Evolutionary conservation across 2,329 filamentous ascomycete genomes (phyloP), one percentile per base, ranked within the genome.

Genomic region (Monosporascus sp.): DNA sequence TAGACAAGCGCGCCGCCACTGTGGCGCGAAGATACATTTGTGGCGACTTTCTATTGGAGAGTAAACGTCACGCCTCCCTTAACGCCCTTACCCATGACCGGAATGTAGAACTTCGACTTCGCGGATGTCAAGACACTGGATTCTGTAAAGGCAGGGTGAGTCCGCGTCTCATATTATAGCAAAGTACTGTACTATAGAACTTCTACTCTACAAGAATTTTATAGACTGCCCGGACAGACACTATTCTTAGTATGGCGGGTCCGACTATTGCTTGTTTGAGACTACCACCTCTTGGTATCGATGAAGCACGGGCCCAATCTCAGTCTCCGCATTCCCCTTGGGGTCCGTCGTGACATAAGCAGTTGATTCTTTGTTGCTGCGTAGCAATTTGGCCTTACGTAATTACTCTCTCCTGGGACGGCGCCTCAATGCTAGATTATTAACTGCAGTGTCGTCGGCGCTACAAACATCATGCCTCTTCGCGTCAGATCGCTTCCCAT

Each of bases 401-500:
- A 17, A n/a, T 37, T 18, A 43, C 18, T 45, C 3, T 49, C 26
- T 40, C 15, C 49, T 45, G 40, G 20, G 38, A 52, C 40, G 26
- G 48, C 20, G 41, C 47, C 43, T 50, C 26, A 31, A 14, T 45
- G 26, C 40, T 11, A 18, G 8, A 43, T 20, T 43, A 24, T 14
- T 20, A 24, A 14, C 22, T 14, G 5, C 18, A 43, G 22, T 18
- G 9, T 14, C 20, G 18, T 53, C 24, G 22, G 6, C 37, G 15
- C 31, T 51, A 48, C 26, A 41, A 48, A 24, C 47, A 46, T 28
- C 14, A 71, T 71, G 67, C 72, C 72, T 7, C 60, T 75, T 53
- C 74, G 73, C 61, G 72, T 76, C 60, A 75, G 71, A 61, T 70
- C 71, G 51, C 66, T 67, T 49, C 60, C 65, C 37, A 51, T 63